Evolutionary conservation across 768 basidiomycete species (phyloP).

Genomic region (Leccinum imitatum): DNA sequence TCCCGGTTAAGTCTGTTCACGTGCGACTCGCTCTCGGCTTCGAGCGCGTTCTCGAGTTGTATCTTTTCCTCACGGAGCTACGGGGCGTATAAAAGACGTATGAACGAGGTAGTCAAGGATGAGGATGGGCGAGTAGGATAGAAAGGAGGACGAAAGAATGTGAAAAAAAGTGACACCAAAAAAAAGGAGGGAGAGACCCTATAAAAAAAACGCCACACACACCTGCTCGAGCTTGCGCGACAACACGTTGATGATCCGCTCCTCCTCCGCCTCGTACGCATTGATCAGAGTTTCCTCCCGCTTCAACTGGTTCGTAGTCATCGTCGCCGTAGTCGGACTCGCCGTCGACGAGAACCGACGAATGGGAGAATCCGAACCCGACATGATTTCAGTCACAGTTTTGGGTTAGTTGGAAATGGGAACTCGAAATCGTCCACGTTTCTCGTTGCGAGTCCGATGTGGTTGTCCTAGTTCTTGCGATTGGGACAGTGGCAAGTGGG

Average conservation of each 20-base stretch:
- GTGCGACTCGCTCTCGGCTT: conserved; percentile 85
- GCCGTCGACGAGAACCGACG: neutral
- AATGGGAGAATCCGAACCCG: neutral
- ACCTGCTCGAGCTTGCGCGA: conserved; percentile 86
- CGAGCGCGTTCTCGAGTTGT: conserved; percentile 73
- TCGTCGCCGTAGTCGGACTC: conserved; percentile 8
- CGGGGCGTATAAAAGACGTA: neutral
- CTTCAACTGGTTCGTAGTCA: conserved; percentile 42
- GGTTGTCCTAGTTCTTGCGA: neutral
- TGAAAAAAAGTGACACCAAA: no score
- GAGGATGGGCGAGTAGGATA: neutral
- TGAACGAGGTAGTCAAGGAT: neutral
- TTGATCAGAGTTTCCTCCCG: conserved; percentile 78
- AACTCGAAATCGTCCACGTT: neutral
- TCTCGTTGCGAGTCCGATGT: neutral
- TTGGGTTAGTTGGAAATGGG: neutral
- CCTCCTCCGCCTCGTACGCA: conserved; percentile 88
- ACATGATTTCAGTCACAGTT: neutral
- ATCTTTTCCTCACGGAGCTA: conserved; percentile 86
- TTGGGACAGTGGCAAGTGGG: neutral
- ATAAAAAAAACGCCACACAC: conserved; percentile 1
- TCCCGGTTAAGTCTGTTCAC: conserved; percentile 76
- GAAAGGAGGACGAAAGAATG: neutral
- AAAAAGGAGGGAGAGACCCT: neutral
- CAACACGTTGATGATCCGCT: conserved; percentile 80